phyloP scores from a whole-genome alignment of 768 basidiomycete species.

The Termitomyces sp. region DNA sequence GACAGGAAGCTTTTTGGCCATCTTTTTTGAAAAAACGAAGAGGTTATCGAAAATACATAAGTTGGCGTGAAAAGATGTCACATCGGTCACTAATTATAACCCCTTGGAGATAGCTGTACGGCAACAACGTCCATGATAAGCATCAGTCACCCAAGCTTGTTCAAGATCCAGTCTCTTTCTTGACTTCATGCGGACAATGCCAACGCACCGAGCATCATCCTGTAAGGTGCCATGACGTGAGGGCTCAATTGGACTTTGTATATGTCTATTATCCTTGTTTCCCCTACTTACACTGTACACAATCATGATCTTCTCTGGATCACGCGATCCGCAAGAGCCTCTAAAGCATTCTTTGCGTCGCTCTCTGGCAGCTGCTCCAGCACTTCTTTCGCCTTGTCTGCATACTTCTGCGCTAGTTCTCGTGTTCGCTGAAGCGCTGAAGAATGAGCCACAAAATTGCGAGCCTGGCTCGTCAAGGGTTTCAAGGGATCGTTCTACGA shows the following conservation, averaged over 20 bases:
- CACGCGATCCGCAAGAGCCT: slow-evolving; percentile 71
- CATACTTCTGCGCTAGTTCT: slow-evolving; percentile 72
- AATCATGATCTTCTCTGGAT: slow-evolving; percentile 43
- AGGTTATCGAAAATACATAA: not conserved
- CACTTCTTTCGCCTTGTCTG: slow-evolving; percentile 72
- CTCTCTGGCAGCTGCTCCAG: slow-evolving; percentile 74
- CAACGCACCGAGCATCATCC: too few relatives aligned
- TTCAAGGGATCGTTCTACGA: not conserved
- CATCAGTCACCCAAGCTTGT: too few relatives aligned
- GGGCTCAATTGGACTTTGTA: not conserved
- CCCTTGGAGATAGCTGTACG: not conserved
- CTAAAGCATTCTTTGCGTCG: slow-evolving; percentile 74
- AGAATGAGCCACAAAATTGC: slow-evolving; percentile 67
- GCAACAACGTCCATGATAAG: too few relatives aligned
- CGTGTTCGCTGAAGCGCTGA: slow-evolving; percentile 81
- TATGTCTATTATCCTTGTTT: not conserved
- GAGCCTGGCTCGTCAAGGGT: slow-evolving; percentile 45
- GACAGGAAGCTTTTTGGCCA: slow-evolving; percentile 32
- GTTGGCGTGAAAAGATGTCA: not conserved
- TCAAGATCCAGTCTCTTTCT: too few relatives aligned
- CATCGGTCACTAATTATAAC: not conserved
- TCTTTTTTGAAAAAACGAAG: not conserved
- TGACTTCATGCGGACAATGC: too few relatives aligned
- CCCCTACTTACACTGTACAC: not conserved
- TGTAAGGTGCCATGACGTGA: not conserved